phyloP scores from a whole-genome alignment of 805 yeast genomes.

The Lipomyces yamanashiensis region DNA sequence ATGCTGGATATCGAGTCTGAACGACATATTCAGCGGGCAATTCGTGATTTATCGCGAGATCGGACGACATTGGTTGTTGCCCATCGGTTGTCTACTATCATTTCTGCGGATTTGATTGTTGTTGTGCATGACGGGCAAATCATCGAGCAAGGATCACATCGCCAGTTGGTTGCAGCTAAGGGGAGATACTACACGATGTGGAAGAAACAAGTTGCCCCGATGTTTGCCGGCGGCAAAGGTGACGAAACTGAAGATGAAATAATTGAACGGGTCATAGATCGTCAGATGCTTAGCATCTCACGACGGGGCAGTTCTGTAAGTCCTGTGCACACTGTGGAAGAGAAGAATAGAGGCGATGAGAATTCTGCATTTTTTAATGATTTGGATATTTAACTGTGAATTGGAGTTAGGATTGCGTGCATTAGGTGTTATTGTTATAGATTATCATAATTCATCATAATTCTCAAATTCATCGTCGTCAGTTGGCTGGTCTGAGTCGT shows the following conservation, averaged over 20 bases:
- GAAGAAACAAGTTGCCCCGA: conserved; percentile 25
- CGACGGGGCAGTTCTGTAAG: neutral
- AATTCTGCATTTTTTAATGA: conserved; percentile 10
- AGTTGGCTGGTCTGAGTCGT: conserved; percentile 4
- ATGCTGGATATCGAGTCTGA: conserved; percentile 67
- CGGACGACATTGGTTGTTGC: conserved; percentile 56
- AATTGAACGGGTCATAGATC: neutral
- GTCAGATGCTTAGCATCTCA: neutral
- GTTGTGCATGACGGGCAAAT: conserved; percentile 55
- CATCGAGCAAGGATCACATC: conserved; percentile 48
- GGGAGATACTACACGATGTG: conserved; percentile 33
- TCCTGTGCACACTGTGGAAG: neutral
- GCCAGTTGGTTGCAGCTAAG: conserved; percentile 33
- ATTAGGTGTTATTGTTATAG: neutral
- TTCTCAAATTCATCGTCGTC: neutral
- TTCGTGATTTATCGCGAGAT: conserved; percentile 45
- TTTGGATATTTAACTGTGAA: conserved; percentile 5
- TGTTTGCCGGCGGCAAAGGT: neutral
- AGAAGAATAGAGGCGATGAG: neutral
- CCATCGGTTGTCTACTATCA: conserved; percentile 55
- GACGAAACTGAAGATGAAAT: conserved; percentile 5
- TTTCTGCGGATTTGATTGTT: conserved; percentile 54
- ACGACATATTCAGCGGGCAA: conserved; percentile 57
- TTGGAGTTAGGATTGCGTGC: neutral
- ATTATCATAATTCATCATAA: conserved; percentile 1